Percentiles rank a stretch among this genome's conserved stretches.
Evolutionary conservation across 768 basidiomycete genomes (phyloP).

Genomic region (Leccinum longicurvipes): DNA sequence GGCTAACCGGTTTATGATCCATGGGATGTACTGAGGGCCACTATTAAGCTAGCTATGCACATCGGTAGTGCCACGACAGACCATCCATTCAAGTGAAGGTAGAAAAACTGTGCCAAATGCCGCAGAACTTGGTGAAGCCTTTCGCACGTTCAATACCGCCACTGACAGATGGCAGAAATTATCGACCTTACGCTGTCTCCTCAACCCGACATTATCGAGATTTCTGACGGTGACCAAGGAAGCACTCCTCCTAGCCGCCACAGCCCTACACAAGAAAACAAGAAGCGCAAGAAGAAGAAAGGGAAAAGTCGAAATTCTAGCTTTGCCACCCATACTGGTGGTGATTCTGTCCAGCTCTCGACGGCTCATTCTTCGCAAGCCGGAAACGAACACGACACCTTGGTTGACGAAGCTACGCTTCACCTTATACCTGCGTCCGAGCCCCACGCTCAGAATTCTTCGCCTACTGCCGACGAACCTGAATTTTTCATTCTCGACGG

Average conservation of each 20-base stretch:
- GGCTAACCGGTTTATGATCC: too few species aligned
- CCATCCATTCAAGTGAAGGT: too few species aligned
- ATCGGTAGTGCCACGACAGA: too few species aligned
- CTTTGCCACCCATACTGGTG: conserved; percentile 8
- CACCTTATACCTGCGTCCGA: conserved; percentile 38
- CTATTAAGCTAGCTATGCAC: too few species aligned
- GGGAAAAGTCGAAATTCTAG: conserved; percentile 18
- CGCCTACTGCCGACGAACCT: conserved; percentile 14
- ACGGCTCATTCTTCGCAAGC: conserved; percentile 18
- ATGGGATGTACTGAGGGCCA: too few species aligned
- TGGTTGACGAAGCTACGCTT: conserved; percentile 11
- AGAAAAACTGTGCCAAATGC: neutral
- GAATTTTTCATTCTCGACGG: conserved; percentile 52
- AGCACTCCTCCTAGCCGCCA: neutral
- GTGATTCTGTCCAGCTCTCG: conserved; percentile 18
- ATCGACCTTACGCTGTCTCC: conserved; percentile 34
- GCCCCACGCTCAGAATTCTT: conserved; percentile 27
- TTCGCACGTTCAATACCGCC: conserved; percentile 1
- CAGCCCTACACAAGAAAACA: conserved; percentile 13
- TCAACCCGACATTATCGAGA: conserved; percentile 28
- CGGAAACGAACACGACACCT: conserved; percentile 1
- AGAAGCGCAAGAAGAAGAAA: conserved; percentile 29
- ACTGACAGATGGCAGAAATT: conserved; percentile 27
- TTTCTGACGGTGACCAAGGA: conserved; percentile 25
- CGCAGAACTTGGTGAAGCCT: neutral